Percentiles rank a stretch among this genome's conserved stretches.
Evolutionary conservation across 2,329 filamentous ascomycete genomes (phyloP).

Genomic region (Calonectria montana): DNA sequence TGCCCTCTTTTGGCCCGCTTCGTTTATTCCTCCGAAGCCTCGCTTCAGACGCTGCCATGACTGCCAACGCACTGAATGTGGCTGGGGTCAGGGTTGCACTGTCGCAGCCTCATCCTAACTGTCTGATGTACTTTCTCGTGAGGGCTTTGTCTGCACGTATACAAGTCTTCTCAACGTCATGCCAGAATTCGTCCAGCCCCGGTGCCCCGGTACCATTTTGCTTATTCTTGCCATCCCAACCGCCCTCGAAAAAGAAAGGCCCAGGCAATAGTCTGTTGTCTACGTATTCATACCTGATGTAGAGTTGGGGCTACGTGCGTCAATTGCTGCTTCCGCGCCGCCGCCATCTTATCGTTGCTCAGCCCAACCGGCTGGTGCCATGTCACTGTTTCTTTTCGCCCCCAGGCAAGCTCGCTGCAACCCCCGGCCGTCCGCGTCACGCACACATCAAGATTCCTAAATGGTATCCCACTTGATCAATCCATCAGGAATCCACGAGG

Average conservation of each 20-base stretch:
- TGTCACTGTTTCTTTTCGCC: conserved; percentile 22
- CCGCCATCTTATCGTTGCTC: conserved; percentile 1
- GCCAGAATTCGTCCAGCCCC: not conserved
- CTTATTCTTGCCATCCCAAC: conserved; percentile 23
- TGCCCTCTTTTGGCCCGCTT: not conserved
- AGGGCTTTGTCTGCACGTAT: not conserved
- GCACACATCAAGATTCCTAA: not conserved
- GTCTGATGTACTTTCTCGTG: not conserved
- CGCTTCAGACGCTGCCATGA: not conserved
- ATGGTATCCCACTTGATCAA: not conserved
- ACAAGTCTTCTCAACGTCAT: not conserved
- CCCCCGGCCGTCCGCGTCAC: conserved; percentile 5
- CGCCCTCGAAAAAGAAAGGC: not conserved
- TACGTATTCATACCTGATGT: not conserved
- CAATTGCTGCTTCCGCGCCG: conserved; percentile 20
- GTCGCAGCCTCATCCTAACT: conserved; percentile 22
- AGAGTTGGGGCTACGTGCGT: conserved; percentile 12
- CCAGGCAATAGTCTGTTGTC: not conserved
- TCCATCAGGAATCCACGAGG: not conserved
- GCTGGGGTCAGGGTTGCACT: conserved; percentile 31
- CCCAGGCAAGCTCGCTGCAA: not conserved
- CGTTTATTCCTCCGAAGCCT: not conserved
- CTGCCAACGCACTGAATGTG: conserved; percentile 16
- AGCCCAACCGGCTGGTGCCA: conserved; percentile 26
- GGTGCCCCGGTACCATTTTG: conserved; percentile 9